These are phyloP conservation scores for Hippophae gyantsensis DNA, from an alignment of 306 rosid species.

Conservation along the genomic window DNA sequence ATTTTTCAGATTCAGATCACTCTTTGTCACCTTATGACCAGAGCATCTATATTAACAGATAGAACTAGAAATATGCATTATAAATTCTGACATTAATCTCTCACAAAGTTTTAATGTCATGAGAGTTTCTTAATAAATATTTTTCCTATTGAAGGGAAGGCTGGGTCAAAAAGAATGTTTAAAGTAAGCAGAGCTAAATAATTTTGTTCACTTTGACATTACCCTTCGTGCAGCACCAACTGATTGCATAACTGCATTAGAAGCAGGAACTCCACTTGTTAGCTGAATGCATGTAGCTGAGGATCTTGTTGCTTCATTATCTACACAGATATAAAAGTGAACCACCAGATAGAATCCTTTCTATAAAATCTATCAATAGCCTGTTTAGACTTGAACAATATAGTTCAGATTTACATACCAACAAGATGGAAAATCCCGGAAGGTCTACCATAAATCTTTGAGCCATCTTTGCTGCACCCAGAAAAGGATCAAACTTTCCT, in stretches of 20 bases:
- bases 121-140: too few relatives aligned
- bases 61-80: neutral
- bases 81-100: too few relatives aligned
- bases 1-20: too few relatives aligned
- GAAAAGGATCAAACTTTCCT: neutral
- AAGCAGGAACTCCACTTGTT: slow-evolving; percentile 46
- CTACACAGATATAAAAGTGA: slow-evolving; percentile 32
- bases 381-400: slow-evolving; percentile 11
- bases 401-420: slow-evolving; percentile 32
- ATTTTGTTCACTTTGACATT: slow-evolving; percentile 5
- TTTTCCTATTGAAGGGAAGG: too few relatives aligned
- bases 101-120: neutral
- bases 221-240: slow-evolving; percentile 46
- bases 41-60: too few relatives aligned
- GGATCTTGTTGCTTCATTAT: slow-evolving; percentile 47
- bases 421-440: slow-evolving; percentile 66
- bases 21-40: too few relatives aligned
- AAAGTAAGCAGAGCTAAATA: neutral
- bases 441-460: slow-evolving; percentile 40
- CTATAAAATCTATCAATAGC: slow-evolving; percentile 6
- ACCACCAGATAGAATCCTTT: slow-evolving; percentile 13
- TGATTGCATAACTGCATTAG: slow-evolving; percentile 36
- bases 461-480: slow-evolving; percentile 38
- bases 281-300: slow-evolving; percentile 33
- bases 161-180: neutral